Evolutionary conservation across 805 yeast genomes (phyloP).

Genomic region (Candida khao-thaluensis): DNA sequence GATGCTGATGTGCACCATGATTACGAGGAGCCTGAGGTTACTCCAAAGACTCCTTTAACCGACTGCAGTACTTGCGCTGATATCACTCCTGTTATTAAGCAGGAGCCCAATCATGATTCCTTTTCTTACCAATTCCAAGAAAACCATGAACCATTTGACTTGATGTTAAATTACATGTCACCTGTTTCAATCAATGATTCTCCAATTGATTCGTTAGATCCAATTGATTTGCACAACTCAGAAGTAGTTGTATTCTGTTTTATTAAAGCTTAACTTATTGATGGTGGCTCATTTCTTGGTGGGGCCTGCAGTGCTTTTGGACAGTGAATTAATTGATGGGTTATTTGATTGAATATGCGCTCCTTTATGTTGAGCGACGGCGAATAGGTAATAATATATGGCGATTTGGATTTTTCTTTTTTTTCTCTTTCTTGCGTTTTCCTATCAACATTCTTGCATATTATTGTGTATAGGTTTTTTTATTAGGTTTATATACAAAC

Average conservation of each 20-base stretch:
- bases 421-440: neutral
- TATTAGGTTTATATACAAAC: too few relatives aligned
- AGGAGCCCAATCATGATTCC: constrained; percentile 3
- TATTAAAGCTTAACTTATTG: constrained; percentile 1
- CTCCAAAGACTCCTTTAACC: constrained; percentile 1
- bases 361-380: constrained; percentile 9
- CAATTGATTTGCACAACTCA: constrained; percentile 43
- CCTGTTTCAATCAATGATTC: constrained; percentile 42
- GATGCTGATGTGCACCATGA: too few relatives aligned
- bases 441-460: too few relatives aligned
- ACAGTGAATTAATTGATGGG: constrained; percentile 11
- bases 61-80: neutral
- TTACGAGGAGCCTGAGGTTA: neutral
- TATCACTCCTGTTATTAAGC: constrained; percentile 3
- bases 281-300: constrained; percentile 7
- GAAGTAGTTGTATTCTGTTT: constrained; percentile 33
- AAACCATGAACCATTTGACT: constrained; percentile 5
- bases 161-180: constrained; percentile 29
- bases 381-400: constrained; percentile 5
- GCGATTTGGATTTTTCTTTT: constrained; percentile 1
- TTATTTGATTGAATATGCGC: constrained; percentile 12
- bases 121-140: neutral
- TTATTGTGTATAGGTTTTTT: too few relatives aligned
- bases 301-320: constrained; percentile 20
- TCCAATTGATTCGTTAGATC: constrained; percentile 29